Conservation (phyloP, 768 basidiomycete species). For the Pleurotus tuoliensis region DNA sequence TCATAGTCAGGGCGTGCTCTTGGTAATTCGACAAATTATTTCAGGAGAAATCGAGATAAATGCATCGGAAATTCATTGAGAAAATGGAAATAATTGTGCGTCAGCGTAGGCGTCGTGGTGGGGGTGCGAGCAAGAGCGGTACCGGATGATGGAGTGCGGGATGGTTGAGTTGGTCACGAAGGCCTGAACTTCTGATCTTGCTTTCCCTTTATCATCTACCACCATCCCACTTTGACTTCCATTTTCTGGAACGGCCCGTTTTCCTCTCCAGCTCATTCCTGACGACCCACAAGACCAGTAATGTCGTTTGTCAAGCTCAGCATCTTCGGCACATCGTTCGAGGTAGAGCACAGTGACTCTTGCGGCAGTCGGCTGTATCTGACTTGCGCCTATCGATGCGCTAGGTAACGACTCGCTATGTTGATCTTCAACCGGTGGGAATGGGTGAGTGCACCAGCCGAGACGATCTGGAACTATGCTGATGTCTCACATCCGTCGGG, state of each 20-base stretch:
- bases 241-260: background rate
- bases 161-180: too few species aligned
- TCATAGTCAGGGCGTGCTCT: conserved; percentile 4
- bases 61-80: background rate
- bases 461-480: background rate
- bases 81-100: too few species aligned
- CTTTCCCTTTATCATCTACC: background rate
- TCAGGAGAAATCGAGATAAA: background rate
- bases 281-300: background rate
- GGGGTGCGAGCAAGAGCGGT: too few species aligned
- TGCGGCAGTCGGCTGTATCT: conserved; percentile 10
- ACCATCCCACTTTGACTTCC: background rate
- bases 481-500: conserved; percentile 9
- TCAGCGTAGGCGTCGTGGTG: too few species aligned
- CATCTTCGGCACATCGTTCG: conserved; percentile 98
- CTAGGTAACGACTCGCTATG: conserved; percentile 96
- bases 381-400: conserved; percentile 12
- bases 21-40: background rate
- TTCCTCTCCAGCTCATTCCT: background rate
- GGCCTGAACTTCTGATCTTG: background rate
- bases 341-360: conserved; percentile 44
- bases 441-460: conserved; percentile 67
- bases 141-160: too few species aligned
- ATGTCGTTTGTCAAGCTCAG: conserved; percentile 98
- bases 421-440: conserved; percentile 97